Evolutionary conservation across 1,284 basidiomycete genomes (phyloP).

Genomic region (Puccinia hordei): DNA sequence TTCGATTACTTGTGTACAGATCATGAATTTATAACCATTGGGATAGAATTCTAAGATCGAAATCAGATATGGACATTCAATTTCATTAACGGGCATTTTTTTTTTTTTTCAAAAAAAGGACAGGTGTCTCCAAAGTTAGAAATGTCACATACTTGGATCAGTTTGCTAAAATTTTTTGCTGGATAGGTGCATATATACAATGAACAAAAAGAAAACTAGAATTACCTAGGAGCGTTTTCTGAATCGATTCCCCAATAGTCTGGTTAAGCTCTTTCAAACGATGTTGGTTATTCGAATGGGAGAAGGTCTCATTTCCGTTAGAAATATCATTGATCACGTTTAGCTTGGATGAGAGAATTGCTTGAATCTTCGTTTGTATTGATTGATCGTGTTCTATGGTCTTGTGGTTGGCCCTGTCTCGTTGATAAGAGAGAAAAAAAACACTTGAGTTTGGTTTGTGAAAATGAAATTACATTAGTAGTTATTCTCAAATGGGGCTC

Average conservation of each 20-base stretch:
- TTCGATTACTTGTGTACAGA: slow-evolving; percentile 38
- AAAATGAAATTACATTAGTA: background rate
- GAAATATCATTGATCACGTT: background rate
- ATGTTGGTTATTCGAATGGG: slow-evolving; percentile 9
- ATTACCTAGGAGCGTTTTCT: slow-evolving; percentile 19
- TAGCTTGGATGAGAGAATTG: slow-evolving; percentile 14
- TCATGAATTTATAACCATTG: slow-evolving; percentile 40
- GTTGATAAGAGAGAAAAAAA: background rate
- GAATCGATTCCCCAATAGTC: slow-evolving; percentile 19
- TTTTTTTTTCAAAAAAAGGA: background rate
- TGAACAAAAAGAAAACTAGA: too few species aligned
- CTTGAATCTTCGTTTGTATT: slow-evolving; percentile 19
- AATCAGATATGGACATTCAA: background rate
- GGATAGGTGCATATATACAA: too few species aligned
- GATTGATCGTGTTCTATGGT: background rate
- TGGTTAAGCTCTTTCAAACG: slow-evolving; percentile 10
- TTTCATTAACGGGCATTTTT: background rate
- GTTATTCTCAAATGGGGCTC: background rate
- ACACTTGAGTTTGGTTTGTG: background rate
- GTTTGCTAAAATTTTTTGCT: too few species aligned
- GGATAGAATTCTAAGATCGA: slow-evolving; percentile 21
- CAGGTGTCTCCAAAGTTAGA: background rate
- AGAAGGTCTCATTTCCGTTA: slow-evolving; percentile 9
- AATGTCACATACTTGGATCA: background rate
- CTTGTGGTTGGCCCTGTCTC: background rate